Percentiles rank a stretch among this genome's conserved stretches.
Conservation (phyloP, 2,329 filamentous ascomycete species). For the Westerdykella sp. region DNA sequence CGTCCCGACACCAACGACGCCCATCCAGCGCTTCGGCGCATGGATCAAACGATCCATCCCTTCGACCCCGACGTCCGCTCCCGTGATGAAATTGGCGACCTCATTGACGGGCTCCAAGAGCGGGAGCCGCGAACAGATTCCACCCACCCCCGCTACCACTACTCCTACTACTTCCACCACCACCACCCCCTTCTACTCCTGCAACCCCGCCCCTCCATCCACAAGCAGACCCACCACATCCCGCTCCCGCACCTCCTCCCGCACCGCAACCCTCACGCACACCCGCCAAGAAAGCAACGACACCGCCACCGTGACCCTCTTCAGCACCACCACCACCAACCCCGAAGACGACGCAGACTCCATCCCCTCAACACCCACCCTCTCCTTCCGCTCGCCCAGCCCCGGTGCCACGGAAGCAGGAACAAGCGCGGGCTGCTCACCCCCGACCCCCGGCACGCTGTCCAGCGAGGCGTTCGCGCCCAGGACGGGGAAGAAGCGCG, state of each 20-base stretch:
- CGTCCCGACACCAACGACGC: conserved; percentile 26
- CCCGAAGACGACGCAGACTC: not conserved
- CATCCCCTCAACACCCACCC: conserved; percentile 14
- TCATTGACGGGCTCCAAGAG: conserved; percentile 5
- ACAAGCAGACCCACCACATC: not conserved
- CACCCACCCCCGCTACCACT: conserved; percentile 1
- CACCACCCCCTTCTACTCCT: conserved; percentile 26
- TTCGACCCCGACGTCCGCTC: conserved; percentile 13
- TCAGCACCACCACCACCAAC: conserved; percentile 8
- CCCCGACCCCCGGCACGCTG: conserved; percentile 6
- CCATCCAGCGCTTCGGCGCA: conserved; percentile 27
- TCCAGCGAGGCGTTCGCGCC: not conserved
- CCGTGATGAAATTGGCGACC: conserved; percentile 4
- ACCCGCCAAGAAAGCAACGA: conserved; percentile 22
- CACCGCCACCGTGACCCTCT: conserved; percentile 28
- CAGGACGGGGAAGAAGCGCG: not conserved
- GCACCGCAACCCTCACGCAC: conserved; percentile 11
- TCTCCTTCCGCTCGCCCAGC: conserved; percentile 7
- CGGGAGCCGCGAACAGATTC: not conserved
- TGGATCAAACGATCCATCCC: conserved; percentile 33
- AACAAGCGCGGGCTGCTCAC: conserved; percentile 1
- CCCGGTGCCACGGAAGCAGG: not conserved
- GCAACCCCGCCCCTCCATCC: conserved; percentile 9
- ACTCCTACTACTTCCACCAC: conserved; percentile 2
- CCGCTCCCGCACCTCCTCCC: not conserved